Evolutionary conservation across 345 rosid species (phyloP), one percentile per base, ranked within the genome.

Genomic region (Aquilaria malaccensis): DNA sequence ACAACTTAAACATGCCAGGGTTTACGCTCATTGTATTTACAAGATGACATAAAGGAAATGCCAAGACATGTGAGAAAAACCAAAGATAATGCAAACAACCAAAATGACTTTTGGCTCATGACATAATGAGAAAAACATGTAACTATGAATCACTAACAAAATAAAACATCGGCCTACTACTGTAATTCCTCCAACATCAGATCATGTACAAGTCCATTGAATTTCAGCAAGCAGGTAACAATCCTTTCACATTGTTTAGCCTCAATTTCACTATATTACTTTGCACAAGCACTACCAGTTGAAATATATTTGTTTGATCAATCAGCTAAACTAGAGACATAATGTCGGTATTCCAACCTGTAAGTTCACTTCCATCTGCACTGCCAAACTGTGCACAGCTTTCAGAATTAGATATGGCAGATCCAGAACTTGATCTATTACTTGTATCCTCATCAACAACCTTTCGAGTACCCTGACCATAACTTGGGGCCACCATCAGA

Each of bases 341-440:
- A 37, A 37, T 37, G 43, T 37, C 43, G 2, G 43, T 9, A 37
- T 30, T 45, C 70, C 64, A 80, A 85, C 95, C 93, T 87, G 93
- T 82, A 77, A 90, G 78, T 58, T 90, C 93, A 77, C 91, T 87
- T 43, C 81, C 84, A 66, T 85, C 93, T 7, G 82, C 86, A 67
- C 82, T 72, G 30, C 85, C 87, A 76, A 81, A 86, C 72, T 81
- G 98, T 41, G 81, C 98, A 74, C 94, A 88, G 74, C 98, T 91
- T 75, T 91, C 96, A 7, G 94, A 81, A 69, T 86, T 91, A 1
- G 98, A 91, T 80, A 86, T 69, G 59, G 98, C 98, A 11, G 98
- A 91, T 7, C 98, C 96, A 15, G 97, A 91, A 75, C 98, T 88
- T 13, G 94, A 91, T 66, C 89, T 77, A 49, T 91, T 91, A 72